These are phyloP conservation scores for Boehmeria nivea DNA, from an alignment of 306 rosid species.

Conservation along the genomic window DNA sequence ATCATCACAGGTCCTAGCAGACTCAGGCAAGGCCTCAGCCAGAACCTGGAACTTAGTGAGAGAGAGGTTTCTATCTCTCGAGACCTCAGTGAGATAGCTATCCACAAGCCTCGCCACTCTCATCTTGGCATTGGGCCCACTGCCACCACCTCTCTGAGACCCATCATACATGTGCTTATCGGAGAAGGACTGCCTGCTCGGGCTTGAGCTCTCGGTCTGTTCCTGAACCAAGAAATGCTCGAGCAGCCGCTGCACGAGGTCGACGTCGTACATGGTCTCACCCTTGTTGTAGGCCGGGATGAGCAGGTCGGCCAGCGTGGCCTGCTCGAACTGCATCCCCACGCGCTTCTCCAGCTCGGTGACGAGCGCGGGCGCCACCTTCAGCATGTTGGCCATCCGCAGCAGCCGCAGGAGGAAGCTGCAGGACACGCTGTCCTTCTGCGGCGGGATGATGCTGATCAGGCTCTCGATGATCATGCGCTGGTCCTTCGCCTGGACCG, in stretches of 20 bases:
- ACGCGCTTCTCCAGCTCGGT: conserved; percentile 93
- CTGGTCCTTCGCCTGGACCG: conserved; percentile 69
- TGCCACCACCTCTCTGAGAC: conserved; percentile 19
- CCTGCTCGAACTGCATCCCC: conserved; percentile 98
- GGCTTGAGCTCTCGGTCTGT: conserved; percentile 75
- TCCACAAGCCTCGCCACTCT: conserved; percentile 97
- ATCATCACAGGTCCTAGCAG: conserved; percentile 93
- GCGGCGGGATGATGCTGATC: conserved; percentile 92
- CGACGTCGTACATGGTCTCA: conserved; percentile 84
- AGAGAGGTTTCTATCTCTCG: conserved; percentile 87
- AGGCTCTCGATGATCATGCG: conserved; percentile 88
- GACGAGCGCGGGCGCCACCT: conserved; percentile 85
- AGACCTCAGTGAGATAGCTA: conserved; percentile 92
- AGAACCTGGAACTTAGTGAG: conserved; percentile 95
- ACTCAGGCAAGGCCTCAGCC: conserved; percentile 98
- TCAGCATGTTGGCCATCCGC: conserved; percentile 82
- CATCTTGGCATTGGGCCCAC: conserved; percentile 66
- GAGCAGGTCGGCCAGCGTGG: conserved; percentile 70
- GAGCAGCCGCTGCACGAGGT: conserved; percentile 84
- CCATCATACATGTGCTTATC: conserved; percentile 52
- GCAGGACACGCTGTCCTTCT: conserved; percentile 88
- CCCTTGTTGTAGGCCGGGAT: conserved; percentile 63
- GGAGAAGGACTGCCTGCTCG: conserved; percentile 46
- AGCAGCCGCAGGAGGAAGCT: conserved; percentile 87
- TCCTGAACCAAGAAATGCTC: conserved; percentile 97